phyloP scores from a whole-genome alignment of 768 basidiomycete genomes.

The Crassisporium funariophilum region DNA sequence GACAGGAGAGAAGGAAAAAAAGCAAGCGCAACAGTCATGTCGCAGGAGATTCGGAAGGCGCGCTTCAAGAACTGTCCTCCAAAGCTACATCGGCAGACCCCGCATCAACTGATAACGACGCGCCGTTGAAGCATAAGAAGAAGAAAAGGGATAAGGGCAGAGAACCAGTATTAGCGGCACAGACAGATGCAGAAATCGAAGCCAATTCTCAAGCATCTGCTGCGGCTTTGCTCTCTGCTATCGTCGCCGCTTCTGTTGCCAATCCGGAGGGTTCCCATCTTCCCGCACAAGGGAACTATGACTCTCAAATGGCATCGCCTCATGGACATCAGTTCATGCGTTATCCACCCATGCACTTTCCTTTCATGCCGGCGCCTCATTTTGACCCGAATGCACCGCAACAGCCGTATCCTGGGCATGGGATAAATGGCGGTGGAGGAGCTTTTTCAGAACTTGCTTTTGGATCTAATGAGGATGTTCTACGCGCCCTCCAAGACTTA shows the following conservation, averaged over 20 bases:
- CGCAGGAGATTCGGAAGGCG: conserved; percentile 24
- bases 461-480: conserved; percentile 70
- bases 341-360: conserved; percentile 32
- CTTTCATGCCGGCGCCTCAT: conserved; percentile 17
- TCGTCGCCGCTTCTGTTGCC: conserved; percentile 65
- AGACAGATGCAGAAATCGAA: conserved; percentile 31
- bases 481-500: conserved; percentile 72
- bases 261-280: conserved; percentile 35
- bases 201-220: conserved; percentile 50
- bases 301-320: conserved; percentile 32
- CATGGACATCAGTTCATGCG: conserved; percentile 29
- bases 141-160: conserved; percentile 37
- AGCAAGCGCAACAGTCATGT: conserved; percentile 26
- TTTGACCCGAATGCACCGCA: conserved; percentile 22
- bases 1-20: conserved; percentile 38
- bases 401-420: conserved; percentile 16
- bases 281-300: conserved; percentile 6
- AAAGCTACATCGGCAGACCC: conserved; percentile 2
- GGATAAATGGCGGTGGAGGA: conserved; percentile 14
- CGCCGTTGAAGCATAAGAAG: conserved; percentile 19
- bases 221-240: conserved; percentile 61
- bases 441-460: conserved; percentile 41
- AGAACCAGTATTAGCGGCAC: conserved; percentile 21
- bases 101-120: conserved; percentile 1
- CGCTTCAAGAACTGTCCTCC: neutral